These are phyloP conservation scores for Yamadazyma endophytica DNA, from an alignment of 805 yeast genomes.

Conservation along the genomic window DNA sequence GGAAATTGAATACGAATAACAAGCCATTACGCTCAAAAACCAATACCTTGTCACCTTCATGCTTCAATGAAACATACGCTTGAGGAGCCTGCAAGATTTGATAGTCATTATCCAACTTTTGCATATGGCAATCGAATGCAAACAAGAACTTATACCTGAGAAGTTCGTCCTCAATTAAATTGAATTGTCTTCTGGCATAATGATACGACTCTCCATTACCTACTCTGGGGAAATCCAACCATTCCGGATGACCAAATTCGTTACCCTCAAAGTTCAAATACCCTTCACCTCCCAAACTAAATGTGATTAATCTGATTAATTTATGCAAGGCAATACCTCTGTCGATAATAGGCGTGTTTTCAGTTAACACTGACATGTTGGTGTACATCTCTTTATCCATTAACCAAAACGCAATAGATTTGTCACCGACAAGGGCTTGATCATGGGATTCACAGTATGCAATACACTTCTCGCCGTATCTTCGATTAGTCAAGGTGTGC, in stretches of 20 bases:
- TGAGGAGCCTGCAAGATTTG: conserved; percentile 67
- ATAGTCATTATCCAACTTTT: conserved; percentile 62
- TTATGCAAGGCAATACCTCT: conserved; percentile 91
- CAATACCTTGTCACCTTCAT: conserved; percentile 83
- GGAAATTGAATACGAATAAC: conserved; percentile 84
- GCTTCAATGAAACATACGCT: conserved; percentile 83
- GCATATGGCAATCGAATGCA: conserved; percentile 84
- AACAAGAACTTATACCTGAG: conserved; percentile 76
- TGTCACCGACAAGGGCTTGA: conserved; percentile 96
- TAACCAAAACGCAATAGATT: conserved; percentile 94
- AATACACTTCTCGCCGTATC: conserved; percentile 84
- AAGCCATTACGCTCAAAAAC: conserved; percentile 87
- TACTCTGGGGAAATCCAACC: conserved; percentile 94
- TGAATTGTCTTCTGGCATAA: conserved; percentile 94
- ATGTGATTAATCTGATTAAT: conserved; percentile 82
- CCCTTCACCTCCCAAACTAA: conserved; percentile 94
- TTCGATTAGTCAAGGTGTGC: conserved; percentile 79
- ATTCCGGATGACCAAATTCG: conserved; percentile 98
- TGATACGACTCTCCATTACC: conserved; percentile 88
- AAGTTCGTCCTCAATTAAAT: conserved; percentile 72
- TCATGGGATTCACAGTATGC: conserved; percentile 95
- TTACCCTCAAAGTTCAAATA: conserved; percentile 95
- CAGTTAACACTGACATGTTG: conserved; percentile 77
- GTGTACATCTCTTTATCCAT: conserved; percentile 99
- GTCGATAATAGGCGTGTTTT: conserved; percentile 72